Evolutionary conservation across 75 land plant species (phyloP), one percentile per base, ranked within the genome.

Genomic region (Picea glauca): DNA sequence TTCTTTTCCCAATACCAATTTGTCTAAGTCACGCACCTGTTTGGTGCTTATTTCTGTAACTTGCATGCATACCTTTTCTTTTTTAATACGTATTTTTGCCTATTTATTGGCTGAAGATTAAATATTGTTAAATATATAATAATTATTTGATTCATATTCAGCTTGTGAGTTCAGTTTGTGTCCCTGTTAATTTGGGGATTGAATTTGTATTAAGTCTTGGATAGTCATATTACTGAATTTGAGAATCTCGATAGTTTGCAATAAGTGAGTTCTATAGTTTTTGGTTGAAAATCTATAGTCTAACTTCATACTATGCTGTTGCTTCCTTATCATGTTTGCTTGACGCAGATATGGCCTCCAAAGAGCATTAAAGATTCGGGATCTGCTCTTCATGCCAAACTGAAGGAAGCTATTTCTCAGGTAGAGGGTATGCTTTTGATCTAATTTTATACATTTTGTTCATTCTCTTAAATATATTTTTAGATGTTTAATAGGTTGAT

Each of bases 271-370:
- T 38, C 35, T 43, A 46, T 40, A 70, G 54, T n/a, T n/a, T 38
- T 40, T 20, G 7, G 1, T 50, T 50, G 56, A 70, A 43, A 18
- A 20, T 6, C 9, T 9, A 9, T 7, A 40, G 21, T 17, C 21
- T 9, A 35, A 21, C 54, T 40, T 43, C 54, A 43, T 43, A 40
- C 20, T 70, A 43, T 20, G n/a, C 11, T 70, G 38, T 40, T 70
- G 70, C 23, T 46, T 40, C 21, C 20, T 18, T 13, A 68, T 40
- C 33, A 40, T 40, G 54, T 46, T 68, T 43, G 6, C 50, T 20
- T 70, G 73, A 70, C 1, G 3, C 86, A 96, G 98, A 84, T 96
- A 83, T 96, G 98, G 98, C 98, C 98, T 82, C 98, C 98, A n/a
- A 92, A 87, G 76, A 94, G 77, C 80, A 82, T 93, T 9, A 96